A percentile compares a stretch with the other conserved stretches of the same genome.
phyloP scores from a whole-genome alignment of 2,329 filamentous ascomycete species.

The Knufia petricola region DNA sequence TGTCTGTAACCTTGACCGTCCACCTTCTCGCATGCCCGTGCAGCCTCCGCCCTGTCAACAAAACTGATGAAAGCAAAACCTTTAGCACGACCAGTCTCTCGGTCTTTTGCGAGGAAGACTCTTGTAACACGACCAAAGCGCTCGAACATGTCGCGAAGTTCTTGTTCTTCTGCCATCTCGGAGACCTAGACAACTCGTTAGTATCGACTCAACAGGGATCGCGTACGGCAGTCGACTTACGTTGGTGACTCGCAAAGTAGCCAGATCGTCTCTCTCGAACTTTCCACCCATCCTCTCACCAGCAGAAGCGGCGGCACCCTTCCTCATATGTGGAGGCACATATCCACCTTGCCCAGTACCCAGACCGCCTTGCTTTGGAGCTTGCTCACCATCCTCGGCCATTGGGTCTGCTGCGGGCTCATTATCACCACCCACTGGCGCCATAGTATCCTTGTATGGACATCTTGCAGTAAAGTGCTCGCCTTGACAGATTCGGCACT shows the following conservation, averaged over 20 bases:
- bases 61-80: constrained; percentile 99
- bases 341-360: constrained; percentile 70
- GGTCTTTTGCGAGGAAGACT: constrained; percentile 95
- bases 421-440: constrained; percentile 46
- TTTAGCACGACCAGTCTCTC: constrained; percentile 92
- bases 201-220: neutral
- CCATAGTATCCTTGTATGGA: constrained; percentile 99
- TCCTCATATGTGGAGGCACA: constrained; percentile 85
- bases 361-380: constrained; percentile 45
- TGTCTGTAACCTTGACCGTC: constrained; percentile 63
- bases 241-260: constrained; percentile 94
- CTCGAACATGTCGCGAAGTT: constrained; percentile 96
- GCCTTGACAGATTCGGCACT: constrained; percentile 96
- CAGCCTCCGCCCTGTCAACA: constrained; percentile 78
- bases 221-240: constrained; percentile 46
- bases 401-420: constrained; percentile 26
- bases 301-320: constrained; percentile 44
- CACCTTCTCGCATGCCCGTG: constrained; percentile 92
- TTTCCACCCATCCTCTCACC: constrained; percentile 87
- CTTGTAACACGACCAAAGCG: constrained; percentile 92
- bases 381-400: constrained; percentile 39
- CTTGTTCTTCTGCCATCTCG: constrained; percentile 91
- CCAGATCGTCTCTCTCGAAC: constrained; percentile 92
- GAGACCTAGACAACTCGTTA: constrained; percentile 54
- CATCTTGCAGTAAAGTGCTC: constrained; percentile 99